Evolutionary conservation across 306 rosid species (phyloP).

Genomic region (Styphnolobium japonicum): DNA sequence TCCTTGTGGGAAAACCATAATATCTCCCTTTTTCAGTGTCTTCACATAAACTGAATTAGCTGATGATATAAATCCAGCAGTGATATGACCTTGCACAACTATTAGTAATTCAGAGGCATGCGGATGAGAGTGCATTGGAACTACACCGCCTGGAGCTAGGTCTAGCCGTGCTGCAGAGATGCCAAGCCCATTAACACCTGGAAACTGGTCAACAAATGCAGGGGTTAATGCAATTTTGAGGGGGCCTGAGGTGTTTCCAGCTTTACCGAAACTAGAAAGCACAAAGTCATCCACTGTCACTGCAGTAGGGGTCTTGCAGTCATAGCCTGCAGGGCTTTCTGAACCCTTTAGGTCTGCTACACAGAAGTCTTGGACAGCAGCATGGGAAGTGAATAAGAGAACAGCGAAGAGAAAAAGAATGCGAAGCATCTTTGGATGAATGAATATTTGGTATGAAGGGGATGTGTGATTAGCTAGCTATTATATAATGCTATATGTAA

Average conservation of each 20-base stretch:
- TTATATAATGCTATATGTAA: constrained; percentile 8
- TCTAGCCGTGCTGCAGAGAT: constrained; percentile 51
- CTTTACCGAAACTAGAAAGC: constrained; percentile 29
- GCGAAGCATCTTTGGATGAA: constrained; percentile 33
- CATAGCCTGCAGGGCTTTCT: constrained; percentile 45
- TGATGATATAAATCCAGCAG: constrained; percentile 58
- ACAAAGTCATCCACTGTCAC: constrained; percentile 54
- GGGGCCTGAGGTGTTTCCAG: constrained; percentile 44
- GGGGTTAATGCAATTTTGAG: constrained; percentile 40
- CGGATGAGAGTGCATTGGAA: constrained; percentile 66
- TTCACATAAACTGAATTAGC: constrained; percentile 47
- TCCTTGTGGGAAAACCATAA: constrained; percentile 62
- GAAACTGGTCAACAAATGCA: constrained; percentile 49
- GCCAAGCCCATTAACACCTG: constrained; percentile 62
- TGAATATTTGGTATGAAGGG: background rate
- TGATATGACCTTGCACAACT: constrained; percentile 38
- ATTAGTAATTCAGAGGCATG: constrained; percentile 49
- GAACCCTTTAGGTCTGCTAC: constrained; percentile 54
- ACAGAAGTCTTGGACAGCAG: constrained; percentile 47
- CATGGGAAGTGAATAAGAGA: constrained; percentile 37
- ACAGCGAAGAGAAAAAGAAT: constrained; percentile 36
- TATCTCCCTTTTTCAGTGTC: constrained; percentile 45
- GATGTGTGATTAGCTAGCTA: background rate
- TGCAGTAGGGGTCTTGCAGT: constrained; percentile 34
- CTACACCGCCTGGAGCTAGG: constrained; percentile 34